Evolutionary conservation across 1,139 yeast genomes (phyloP).

Genomic region (Pneumocystis carinii): DNA sequence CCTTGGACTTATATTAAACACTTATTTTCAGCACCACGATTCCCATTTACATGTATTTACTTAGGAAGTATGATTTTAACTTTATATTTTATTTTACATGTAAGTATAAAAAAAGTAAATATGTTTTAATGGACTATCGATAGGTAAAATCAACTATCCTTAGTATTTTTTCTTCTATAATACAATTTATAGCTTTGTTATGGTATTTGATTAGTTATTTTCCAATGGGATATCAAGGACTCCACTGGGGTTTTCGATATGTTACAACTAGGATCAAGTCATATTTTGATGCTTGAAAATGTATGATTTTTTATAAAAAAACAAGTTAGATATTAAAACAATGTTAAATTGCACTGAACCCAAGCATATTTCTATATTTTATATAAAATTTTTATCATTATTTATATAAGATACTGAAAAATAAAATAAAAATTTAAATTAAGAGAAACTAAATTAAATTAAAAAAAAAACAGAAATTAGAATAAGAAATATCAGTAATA

Average conservation of each 20-base stretch:
- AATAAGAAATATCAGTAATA: too few relatives aligned
- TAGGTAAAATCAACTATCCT: conserved; percentile 34
- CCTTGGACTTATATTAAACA: not conserved
- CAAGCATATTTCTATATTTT: too few relatives aligned
- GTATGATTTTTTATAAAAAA: not conserved
- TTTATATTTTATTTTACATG: not conserved
- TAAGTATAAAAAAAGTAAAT: not conserved
- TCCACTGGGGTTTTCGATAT: not conserved
- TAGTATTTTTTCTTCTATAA: conserved; percentile 58
- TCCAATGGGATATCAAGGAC: conserved; percentile 32
- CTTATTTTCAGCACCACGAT: not conserved
- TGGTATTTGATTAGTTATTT: conserved; percentile 86
- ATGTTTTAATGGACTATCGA: too few relatives aligned
- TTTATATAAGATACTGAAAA: too few relatives aligned
- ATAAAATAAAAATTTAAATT: too few relatives aligned
- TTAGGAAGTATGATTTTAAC: not conserved
- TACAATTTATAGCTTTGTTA: conserved; percentile 70
- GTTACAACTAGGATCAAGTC: not conserved
- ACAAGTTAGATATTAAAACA: too few relatives aligned
- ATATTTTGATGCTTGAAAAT: not conserved
- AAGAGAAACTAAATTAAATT: too few relatives aligned
- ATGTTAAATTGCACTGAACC: too few relatives aligned
- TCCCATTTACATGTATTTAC: not conserved
- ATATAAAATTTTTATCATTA: too few relatives aligned
- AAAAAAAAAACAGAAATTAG: too few relatives aligned